Conservation (phyloP, 805 yeast genomes). For the Komagataella populi region DNA sequence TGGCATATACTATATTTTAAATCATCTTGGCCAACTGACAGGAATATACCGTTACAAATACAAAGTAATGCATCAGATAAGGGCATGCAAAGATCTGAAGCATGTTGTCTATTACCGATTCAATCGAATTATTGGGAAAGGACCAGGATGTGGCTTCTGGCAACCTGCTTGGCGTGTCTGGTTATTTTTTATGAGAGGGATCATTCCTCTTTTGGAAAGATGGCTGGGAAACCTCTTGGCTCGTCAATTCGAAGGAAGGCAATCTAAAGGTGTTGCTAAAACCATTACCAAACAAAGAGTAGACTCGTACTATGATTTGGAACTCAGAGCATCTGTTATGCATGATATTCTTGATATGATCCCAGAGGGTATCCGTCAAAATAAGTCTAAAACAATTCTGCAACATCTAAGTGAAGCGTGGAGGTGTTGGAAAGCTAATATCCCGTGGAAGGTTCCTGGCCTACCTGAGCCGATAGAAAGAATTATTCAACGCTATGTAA, state of each 20-base stretch:
- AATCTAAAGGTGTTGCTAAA: slow-evolving; percentile 82
- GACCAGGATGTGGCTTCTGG: slow-evolving; percentile 99
- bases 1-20: slow-evolving; percentile 79
- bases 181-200: slow-evolving; percentile 86
- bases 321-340: slow-evolving; percentile 86
- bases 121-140: slow-evolving; percentile 82
- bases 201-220: slow-evolving; percentile 79
- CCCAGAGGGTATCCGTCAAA: slow-evolving; percentile 85
- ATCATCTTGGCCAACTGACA: slow-evolving; percentile 90
- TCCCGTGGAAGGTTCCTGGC: slow-evolving; percentile 97
- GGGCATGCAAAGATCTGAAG: slow-evolving; percentile 90
- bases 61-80: slow-evolving; percentile 94
- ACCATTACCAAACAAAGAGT: slow-evolving; percentile 92
- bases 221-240: slow-evolving; percentile 90
- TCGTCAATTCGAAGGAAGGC: slow-evolving; percentile 93
- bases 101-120: slow-evolving; percentile 82
- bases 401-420: slow-evolving; percentile 97
- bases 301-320: slow-evolving; percentile 90
- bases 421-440: slow-evolving; percentile 99
- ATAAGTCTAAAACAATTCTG: slow-evolving; percentile 71
- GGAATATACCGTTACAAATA: slow-evolving; percentile 96
- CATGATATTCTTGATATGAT: slow-evolving; percentile 95
- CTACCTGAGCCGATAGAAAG: slow-evolving; percentile 82
- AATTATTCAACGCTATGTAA: slow-evolving; percentile 78
- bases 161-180: slow-evolving; percentile 98